A percentile compares a stretch with the other conserved stretches of the same genome.
phyloP scores from a whole-genome alignment of 208 protist species.

The Crithidia fasciculata region DNA sequence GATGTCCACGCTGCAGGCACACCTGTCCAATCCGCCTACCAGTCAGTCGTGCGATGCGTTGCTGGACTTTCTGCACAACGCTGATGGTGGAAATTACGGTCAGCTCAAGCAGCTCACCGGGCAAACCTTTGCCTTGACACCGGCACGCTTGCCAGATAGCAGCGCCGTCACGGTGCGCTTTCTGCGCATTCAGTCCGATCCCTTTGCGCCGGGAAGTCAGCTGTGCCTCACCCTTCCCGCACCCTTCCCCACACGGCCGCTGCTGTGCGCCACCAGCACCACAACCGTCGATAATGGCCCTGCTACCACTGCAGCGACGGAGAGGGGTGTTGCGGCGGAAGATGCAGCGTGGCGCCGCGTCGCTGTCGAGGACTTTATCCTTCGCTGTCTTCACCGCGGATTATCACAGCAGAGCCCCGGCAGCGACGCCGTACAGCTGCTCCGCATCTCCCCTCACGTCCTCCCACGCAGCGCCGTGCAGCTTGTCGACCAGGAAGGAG shows the following conservation, averaged over 20 bases:
- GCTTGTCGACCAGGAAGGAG: constrained; percentile 22
- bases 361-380: constrained; percentile 69
- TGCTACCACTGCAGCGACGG: not conserved
- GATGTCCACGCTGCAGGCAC: not conserved
- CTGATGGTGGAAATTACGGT: constrained; percentile 64
- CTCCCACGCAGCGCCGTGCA: constrained; percentile 84
- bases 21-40: not conserved
- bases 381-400: constrained; percentile 47
- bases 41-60: constrained; percentile 17
- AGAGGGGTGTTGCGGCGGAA: not conserved
- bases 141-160: not conserved
- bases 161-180: constrained; percentile 32
- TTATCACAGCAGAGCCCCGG: not conserved
- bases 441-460: constrained; percentile 85
- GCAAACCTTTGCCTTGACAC: constrained; percentile 38
- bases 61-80: constrained; percentile 35
- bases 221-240: constrained; percentile 50
- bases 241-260: constrained; percentile 1
- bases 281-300: not conserved
- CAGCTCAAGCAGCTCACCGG: constrained; percentile 60
- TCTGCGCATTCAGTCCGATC: constrained; percentile 69
- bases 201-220: constrained; percentile 79
- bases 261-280: constrained; percentile 7
- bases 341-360: constrained; percentile 41
- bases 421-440: constrained; percentile 71